Conservation (phyloP, 257 asterid genomes). For the Lycium ferocissimum region DNA sequence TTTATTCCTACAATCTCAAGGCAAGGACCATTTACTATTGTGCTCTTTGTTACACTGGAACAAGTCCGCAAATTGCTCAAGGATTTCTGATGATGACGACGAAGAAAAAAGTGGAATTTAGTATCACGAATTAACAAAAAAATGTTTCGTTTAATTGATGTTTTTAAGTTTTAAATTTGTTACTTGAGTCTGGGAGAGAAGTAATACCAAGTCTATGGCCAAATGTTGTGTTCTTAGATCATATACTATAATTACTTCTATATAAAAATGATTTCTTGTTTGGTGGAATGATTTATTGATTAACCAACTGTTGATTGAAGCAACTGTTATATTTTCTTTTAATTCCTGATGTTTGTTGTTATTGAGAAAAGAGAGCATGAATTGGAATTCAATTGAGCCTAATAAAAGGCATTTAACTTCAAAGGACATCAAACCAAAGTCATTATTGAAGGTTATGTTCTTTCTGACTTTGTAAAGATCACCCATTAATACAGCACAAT, state of each 20-base stretch:
- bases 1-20: constrained; percentile 83
- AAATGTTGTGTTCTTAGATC: not conserved
- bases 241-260: not conserved
- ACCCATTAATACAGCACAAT: too few species aligned
- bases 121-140: not conserved
- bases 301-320: not conserved
- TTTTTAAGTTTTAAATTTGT: not conserved
- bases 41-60: constrained; percentile 87
- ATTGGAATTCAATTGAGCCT: not conserved
- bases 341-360: too few species aligned
- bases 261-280: not conserved
- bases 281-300: not conserved
- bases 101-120: constrained; percentile 37
- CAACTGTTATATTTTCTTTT: not conserved
- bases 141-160: not conserved
- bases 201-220: not conserved
- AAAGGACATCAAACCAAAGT: too few species aligned
- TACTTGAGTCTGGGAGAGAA: not conserved
- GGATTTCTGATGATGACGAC: constrained; percentile 55
- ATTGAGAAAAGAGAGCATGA: not conserved
- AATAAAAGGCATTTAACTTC: too few species aligned
- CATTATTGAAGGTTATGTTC: too few species aligned
- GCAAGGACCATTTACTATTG: constrained; percentile 90
- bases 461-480: too few species aligned
- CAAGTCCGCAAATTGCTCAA: constrained; percentile 84